These are phyloP conservation scores for Hypomyces rosellus DNA, from an alignment of 2,329 filamentous ascomycete species.

Conservation along the genomic window DNA sequence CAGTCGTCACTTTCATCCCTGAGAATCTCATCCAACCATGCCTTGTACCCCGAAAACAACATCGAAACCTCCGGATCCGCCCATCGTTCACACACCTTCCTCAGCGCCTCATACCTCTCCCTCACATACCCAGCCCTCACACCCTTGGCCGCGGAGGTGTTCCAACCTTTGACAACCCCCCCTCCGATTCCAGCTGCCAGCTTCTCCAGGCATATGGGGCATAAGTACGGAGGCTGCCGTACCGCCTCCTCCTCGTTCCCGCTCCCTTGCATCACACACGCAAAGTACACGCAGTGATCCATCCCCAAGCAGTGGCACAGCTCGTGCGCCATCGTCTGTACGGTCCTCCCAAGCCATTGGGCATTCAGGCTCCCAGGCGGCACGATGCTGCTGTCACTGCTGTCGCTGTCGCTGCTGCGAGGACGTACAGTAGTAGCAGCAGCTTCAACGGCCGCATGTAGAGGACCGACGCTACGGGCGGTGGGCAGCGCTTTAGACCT, in stretches of 20 bases:
- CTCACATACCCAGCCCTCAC: constrained; percentile 3
- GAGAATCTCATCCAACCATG: constrained; percentile 8
- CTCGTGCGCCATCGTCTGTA: constrained; percentile 57
- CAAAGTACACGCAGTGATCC: constrained; percentile 59
- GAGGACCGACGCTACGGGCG: background rate
- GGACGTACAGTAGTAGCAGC: constrained; percentile 29
- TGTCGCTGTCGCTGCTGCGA: background rate
- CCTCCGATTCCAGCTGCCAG: constrained; percentile 23
- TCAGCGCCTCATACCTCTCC: constrained; percentile 9
- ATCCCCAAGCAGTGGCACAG: constrained; percentile 62
- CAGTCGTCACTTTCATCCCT: background rate
- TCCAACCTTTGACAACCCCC: constrained; percentile 3
- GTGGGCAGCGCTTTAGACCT: background rate
- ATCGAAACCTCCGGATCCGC: background rate
- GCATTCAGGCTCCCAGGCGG: constrained; percentile 24
- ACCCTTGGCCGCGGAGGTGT: background rate
- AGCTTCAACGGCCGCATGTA: constrained; percentile 23
- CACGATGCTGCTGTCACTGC: constrained; percentile 13
- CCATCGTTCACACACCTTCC: constrained; percentile 2
- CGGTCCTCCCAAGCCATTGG: constrained; percentile 53
- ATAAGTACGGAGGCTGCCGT: constrained; percentile 57
- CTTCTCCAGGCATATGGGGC: constrained; percentile 53
- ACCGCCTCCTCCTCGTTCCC: constrained; percentile 51
- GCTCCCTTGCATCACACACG: constrained; percentile 58
- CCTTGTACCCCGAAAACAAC: constrained; percentile 9